Evolutionary conservation across 2,329 filamentous ascomycete genomes (phyloP).

Genomic region (Parafenestella ontariensis): DNA sequence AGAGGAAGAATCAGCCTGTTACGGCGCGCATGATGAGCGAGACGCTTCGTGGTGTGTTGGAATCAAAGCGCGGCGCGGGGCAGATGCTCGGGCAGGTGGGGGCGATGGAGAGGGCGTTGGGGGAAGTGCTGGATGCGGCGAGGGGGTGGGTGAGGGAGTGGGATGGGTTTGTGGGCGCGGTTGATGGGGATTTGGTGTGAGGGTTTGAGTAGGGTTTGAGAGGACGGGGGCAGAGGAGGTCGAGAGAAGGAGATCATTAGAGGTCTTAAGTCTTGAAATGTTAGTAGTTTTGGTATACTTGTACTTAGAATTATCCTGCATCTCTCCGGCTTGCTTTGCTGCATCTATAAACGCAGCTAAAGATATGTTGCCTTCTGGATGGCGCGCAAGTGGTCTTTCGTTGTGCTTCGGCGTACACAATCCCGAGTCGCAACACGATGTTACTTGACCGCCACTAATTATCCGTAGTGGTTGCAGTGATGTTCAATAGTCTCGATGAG

Average conservation of each 20-base stretch:
- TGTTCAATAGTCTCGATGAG: not conserved
- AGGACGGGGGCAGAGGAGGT: not conserved
- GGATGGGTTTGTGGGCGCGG: not conserved
- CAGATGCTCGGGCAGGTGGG: constrained; percentile 10
- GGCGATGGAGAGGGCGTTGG: constrained; percentile 11
- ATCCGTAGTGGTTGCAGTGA: too few species aligned
- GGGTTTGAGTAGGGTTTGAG: not conserved
- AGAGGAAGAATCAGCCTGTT: constrained; percentile 12
- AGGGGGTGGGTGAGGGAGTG: constrained; percentile 10
- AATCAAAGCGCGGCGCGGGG: constrained; percentile 4
- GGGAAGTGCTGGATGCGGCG: constrained; percentile 10
- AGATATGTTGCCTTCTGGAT: too few species aligned
- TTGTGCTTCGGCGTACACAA: too few species aligned
- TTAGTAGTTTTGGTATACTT: not conserved
- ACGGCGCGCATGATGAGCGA: constrained; percentile 22
- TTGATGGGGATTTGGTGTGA: not conserved
- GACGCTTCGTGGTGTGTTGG: constrained; percentile 10
- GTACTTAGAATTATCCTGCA: too few species aligned
- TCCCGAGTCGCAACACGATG: too few species aligned
- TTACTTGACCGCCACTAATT: too few species aligned
- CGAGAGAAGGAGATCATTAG: not conserved
- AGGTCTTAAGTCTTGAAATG: not conserved
- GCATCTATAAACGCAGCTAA: too few species aligned
- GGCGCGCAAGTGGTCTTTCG: too few species aligned
- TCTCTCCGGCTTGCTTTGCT: too few species aligned